Evolutionary conservation across 768 basidiomycete species (phyloP), one percentile per base, ranked within the genome.

Genomic region (Leccinum pellstonianum): DNA sequence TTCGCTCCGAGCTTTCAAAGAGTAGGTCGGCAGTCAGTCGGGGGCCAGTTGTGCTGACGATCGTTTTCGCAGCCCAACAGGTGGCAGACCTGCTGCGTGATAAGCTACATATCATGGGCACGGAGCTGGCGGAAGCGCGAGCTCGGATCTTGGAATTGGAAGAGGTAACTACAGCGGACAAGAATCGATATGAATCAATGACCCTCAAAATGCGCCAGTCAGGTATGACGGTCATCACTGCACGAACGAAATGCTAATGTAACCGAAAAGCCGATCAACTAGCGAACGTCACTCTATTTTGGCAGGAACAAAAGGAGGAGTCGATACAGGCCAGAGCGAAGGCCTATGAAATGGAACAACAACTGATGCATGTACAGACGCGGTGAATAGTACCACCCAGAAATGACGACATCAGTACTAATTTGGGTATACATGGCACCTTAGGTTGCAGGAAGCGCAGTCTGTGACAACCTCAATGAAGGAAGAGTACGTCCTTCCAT

Each of bases 21-120:
- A 71, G 77, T 78, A 65, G 14, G 71, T 64, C 35, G 12, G 25
- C 23, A 5, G 53, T 59, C 41, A 48, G 10, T 38, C 49, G 27
- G 23, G 49, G 33, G 10, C 41, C 7, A 41, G 49, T 33, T 37
- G 17, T 35, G 37, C 53, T 47, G 60, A 62, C 52, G 21, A 38
- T 59, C 21, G n/a, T 58, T 60, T 58, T 58, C 55, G 49, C 38
- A 82, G 81, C 79, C n/a, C 75, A 79, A 57, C 79, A 82, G 68
- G 81, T 82, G 41, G 73, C 77, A 29, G 79, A 81, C 53, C 64
- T 82, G n/a, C 73, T 81, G 5, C 80, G 81, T 14, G 79, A 81
- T 52, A 78, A 79, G 59, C 66, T 82, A 4, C 74, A 79, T 43
- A 69, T 68, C 19, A 73, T 80, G 61, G 76, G 78, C 12, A 66